Evolutionary conservation across 2,329 filamentous ascomycete genomes (phyloP).

Genomic region (Talaromyces atroroseus): DNA sequence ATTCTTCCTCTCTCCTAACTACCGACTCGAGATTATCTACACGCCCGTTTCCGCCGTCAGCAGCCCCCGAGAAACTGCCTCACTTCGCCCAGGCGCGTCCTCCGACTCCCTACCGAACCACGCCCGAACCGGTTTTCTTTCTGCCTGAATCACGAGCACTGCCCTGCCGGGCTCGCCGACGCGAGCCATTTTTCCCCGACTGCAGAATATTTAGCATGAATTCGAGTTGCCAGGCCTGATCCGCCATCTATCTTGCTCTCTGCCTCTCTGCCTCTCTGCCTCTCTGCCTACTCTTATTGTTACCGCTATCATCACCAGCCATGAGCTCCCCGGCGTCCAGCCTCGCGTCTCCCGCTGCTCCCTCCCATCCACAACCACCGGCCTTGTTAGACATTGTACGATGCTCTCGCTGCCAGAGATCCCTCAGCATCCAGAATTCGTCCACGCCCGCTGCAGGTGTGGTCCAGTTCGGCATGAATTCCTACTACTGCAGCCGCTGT

Average conservation of each 20-base stretch:
- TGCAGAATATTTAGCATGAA: neutral
- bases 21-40: too few species aligned
- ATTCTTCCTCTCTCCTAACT: too few species aligned
- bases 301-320: neutral
- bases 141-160: neutral
- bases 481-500: slow-evolving; percentile 45
- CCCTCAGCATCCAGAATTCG: slow-evolving; percentile 33
- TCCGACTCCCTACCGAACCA: neutral
- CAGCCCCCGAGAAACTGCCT: too few species aligned
- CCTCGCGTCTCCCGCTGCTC: slow-evolving; percentile 19
- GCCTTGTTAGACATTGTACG: slow-evolving; percentile 36
- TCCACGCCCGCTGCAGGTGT: slow-evolving; percentile 28
- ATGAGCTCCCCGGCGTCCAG: slow-evolving; percentile 32
- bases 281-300: neutral
- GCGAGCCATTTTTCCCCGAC: neutral
- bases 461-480: slow-evolving; percentile 46
- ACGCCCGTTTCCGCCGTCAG: too few species aligned
- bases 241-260: neutral
- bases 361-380: slow-evolving; percentile 21
- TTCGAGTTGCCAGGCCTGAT: neutral
- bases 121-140: neutral
- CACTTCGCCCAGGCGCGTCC: too few species aligned
- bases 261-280: too few species aligned
- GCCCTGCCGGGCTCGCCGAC: neutral
- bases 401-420: slow-evolving; percentile 45